Evolutionary conservation across 2,329 filamentous ascomycete species (phyloP), one percentile per base, ranked within the genome.

Genomic region (Penicillium polonicum): DNA sequence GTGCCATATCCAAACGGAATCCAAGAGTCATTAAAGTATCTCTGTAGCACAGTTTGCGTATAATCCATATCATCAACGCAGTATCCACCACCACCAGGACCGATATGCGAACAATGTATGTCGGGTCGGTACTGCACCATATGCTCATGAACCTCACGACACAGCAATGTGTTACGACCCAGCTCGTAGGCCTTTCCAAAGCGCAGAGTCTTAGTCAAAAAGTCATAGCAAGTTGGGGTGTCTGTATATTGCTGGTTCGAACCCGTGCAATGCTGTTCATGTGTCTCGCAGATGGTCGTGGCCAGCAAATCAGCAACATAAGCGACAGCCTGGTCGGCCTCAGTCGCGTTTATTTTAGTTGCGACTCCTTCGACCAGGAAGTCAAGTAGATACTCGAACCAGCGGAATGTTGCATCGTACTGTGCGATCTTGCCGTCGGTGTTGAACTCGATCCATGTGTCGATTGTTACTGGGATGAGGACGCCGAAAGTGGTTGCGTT

Each of bases 11-110:
- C 64, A 59, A 56, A 63, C 2, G 62, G 59, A 57, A 70, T 62
- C 62, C 64, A 71, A 17, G 67, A 68, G 23, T 62, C 42, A 15
- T 53, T 43, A 12, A 69, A 71, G 36, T 70, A 70, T 35, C 44
- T 45, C 52, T 69, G 48, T 50, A 63, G 9, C 27, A 70, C 68
- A n/a, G 66, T 63, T 23, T 65, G 44, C 19, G 31, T 36, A 25
- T 70, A 71, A 2, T 2, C 49, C 60, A 60, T 63, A 52, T 70
- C 68, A 58, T 70, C 69, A 17, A 68, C 67, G 48, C 69, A 70
- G 38, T 70, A 69, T 27, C 58, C 60, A 1, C 68, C 68, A 0
- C 69, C 67, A n/a, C 33, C 50, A 1, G 67, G 68, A 2, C 68
- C 67, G 35, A 71, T 71, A 59, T 70, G 67, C 9, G 64, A 8